Percentiles rank a stretch among this genome's conserved stretches.
Evolutionary conservation across 495 filamentous ascomycete species (phyloP).

Genomic region (Margaritispora aquatica): DNA sequence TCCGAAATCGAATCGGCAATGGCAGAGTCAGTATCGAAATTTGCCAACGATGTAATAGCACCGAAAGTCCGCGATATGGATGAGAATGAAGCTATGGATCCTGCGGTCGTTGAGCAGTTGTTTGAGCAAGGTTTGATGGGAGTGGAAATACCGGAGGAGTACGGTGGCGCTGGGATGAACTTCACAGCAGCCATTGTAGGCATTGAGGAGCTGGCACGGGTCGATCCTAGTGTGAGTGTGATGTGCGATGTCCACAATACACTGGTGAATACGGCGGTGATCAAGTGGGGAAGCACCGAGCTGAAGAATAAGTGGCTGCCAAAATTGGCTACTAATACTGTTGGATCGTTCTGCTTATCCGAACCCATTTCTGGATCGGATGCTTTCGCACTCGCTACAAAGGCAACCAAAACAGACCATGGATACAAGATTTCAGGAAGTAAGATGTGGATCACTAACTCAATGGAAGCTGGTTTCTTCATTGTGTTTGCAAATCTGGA

Average conservation of each 20-base stretch:
- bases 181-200: conserved; percentile 94
- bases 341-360: conserved; percentile 94
- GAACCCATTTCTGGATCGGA: conserved; percentile 92
- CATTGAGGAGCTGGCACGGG: conserved; percentile 92
- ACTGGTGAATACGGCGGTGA: conserved; percentile 85
- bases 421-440: conserved; percentile 82
- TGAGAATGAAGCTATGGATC: conserved; percentile 92
- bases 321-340: conserved; percentile 77
- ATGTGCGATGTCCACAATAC: conserved; percentile 97
- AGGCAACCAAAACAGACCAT: conserved; percentile 64
- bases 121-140: conserved; percentile 99
- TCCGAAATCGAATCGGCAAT: conserved; percentile 88
- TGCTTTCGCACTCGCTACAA: conserved; percentile 90
- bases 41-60: conserved; percentile 78
- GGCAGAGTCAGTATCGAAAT: conserved; percentile 84
- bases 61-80: conserved; percentile 98
- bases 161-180: conserved; percentile 95
- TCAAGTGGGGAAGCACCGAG: conserved; percentile 74
- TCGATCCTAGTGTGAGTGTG: conserved; percentile 92
- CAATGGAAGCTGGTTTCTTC: conserved; percentile 88
- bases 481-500: conserved; percentile 97
- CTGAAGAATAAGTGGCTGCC: conserved; percentile 82
- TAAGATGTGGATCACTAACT: conserved; percentile 99
- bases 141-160: conserved; percentile 95
- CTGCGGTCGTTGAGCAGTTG: conserved; percentile 75